phyloP scores from a whole-genome alignment of 2,329 filamentous ascomycete species.

The Fusarium liriodendri region DNA sequence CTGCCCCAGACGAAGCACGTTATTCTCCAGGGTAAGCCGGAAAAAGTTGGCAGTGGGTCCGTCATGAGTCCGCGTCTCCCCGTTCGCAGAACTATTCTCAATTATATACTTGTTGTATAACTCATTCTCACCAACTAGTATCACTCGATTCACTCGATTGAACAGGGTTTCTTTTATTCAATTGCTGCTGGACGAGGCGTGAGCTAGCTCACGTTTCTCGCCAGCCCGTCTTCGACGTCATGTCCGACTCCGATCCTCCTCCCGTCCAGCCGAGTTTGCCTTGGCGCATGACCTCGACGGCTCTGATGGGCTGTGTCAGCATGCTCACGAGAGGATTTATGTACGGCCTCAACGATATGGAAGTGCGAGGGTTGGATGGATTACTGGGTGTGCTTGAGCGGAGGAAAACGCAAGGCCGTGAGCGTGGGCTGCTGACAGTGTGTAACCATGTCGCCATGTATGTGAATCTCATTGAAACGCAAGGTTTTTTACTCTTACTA shows the following conservation, averaged over 20 bases:
- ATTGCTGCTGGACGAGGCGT: neutral
- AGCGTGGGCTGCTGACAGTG: conserved; percentile 83
- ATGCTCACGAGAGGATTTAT: conserved; percentile 80
- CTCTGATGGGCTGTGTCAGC: conserved; percentile 80
- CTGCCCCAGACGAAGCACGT: neutral
- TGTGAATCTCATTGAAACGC: conserved; percentile 15
- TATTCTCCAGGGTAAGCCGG: conserved; percentile 20
- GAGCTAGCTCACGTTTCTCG: neutral
- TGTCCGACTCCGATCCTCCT: conserved; percentile 42
- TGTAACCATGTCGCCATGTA: conserved; percentile 58
- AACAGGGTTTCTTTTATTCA: neutral
- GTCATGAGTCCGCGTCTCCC: conserved; percentile 23
- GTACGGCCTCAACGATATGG: conserved; percentile 77
- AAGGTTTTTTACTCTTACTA: conserved; percentile 1
- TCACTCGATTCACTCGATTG: neutral
- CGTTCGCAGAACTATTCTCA: conserved; percentile 11
- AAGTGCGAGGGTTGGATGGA: conserved; percentile 79
- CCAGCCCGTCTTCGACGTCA: neutral
- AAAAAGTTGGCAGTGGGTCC: conserved; percentile 33
- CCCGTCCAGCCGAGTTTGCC: conserved; percentile 65
- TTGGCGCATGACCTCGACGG: conserved; percentile 80
- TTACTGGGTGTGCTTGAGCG: conserved; percentile 83
- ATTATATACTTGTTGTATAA: conserved; percentile 14
- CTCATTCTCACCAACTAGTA: neutral
- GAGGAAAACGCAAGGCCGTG: conserved; percentile 72